Percentiles rank a stretch among this genome's conserved stretches.
phyloP scores from a whole-genome alignment of 2,329 filamentous ascomycete species.

The Penicillium sp. region DNA sequence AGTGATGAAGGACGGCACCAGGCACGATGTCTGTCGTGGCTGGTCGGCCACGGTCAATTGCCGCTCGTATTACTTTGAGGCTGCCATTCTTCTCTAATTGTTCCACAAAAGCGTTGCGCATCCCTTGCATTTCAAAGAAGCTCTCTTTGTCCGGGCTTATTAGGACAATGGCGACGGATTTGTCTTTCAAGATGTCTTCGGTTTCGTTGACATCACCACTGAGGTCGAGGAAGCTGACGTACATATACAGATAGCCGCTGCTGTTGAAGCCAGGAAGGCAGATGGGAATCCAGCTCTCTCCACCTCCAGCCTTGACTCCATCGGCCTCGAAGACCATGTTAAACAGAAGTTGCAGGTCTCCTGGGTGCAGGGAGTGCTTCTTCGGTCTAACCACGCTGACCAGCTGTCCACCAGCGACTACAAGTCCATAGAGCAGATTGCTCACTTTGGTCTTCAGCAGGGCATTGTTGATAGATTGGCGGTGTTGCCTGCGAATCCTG shows the following conservation, averaged over 20 bases:
- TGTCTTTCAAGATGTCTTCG: conserved; percentile 54
- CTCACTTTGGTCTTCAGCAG: conserved; percentile 76
- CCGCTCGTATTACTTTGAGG: conserved; percentile 70
- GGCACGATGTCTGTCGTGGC: conserved; percentile 73
- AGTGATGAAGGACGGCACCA: conserved; percentile 80
- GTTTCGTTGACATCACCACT: conserved; percentile 48
- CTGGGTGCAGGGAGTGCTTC: conserved; percentile 91
- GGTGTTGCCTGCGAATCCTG: conserved; percentile 84
- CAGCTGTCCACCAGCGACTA: conserved; percentile 87
- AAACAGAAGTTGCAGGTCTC: conserved; percentile 94
- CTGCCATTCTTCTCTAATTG: conserved; percentile 75
- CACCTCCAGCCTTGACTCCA: conserved; percentile 85
- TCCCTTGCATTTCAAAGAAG: conserved; percentile 83
- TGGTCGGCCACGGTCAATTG: conserved; percentile 71
- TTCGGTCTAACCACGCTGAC: conserved; percentile 94
- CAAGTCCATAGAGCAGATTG: conserved; percentile 84
- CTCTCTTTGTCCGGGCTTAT: conserved; percentile 92
- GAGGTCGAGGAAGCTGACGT: conserved; percentile 87
- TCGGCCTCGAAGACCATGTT: conserved; percentile 99
- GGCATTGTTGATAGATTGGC: conserved; percentile 80
- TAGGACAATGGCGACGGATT: conserved; percentile 83
- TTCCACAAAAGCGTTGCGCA: conserved; percentile 62
- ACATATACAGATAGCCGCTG: conserved; percentile 96
- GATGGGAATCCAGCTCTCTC: conserved; percentile 96
- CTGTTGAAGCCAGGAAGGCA: conserved; percentile 98